Conservation (phyloP, 768 basidiomycete species). For the Terana coerulea region DNA sequence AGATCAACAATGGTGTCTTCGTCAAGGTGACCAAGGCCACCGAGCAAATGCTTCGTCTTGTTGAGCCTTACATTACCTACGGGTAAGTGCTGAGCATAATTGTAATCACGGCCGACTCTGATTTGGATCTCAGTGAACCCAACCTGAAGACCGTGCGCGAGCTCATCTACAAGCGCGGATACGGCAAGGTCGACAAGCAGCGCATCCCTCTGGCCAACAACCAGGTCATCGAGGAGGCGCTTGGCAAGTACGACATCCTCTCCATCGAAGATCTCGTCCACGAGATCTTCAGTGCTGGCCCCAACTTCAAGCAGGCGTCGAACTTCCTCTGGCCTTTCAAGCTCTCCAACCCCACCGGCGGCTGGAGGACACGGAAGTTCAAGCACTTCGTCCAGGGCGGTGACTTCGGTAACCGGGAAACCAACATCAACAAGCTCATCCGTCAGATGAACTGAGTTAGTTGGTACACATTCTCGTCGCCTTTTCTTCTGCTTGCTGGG, state of each 20-base stretch:
- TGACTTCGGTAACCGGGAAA: conserved; percentile 96
- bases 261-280: conserved; percentile 97
- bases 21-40: conserved; percentile 96
- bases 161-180: conserved; percentile 98
- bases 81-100: conserved; percentile 50
- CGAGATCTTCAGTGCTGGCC: conserved; percentile 92
- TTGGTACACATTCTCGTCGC: neutral
- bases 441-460: conserved; percentile 80
- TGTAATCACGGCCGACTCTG: neutral
- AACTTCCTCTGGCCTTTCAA: conserved; percentile 99
- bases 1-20: conserved; percentile 99
- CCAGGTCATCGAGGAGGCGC: conserved; percentile 82
- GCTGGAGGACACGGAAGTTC: conserved; percentile 98
- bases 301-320: conserved; percentile 98
- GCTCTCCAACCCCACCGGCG: conserved; percentile 97
- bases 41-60: conserved; percentile 95
- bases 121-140: conserved; percentile 60
- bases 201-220: conserved; percentile 95
- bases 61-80: conserved; percentile 97
- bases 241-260: conserved; percentile 94
- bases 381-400: conserved; percentile 95
- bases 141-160: conserved; percentile 97
- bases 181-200: conserved; percentile 97
- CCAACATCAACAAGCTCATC: conserved; percentile 96
- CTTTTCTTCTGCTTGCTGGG: conserved; percentile 1